A percentile compares a stretch with the other conserved stretches of the same genome.
phyloP scores from a whole-genome alignment of 352 stramenopile genomes.

The Globisporangium uncinulatum region DNA sequence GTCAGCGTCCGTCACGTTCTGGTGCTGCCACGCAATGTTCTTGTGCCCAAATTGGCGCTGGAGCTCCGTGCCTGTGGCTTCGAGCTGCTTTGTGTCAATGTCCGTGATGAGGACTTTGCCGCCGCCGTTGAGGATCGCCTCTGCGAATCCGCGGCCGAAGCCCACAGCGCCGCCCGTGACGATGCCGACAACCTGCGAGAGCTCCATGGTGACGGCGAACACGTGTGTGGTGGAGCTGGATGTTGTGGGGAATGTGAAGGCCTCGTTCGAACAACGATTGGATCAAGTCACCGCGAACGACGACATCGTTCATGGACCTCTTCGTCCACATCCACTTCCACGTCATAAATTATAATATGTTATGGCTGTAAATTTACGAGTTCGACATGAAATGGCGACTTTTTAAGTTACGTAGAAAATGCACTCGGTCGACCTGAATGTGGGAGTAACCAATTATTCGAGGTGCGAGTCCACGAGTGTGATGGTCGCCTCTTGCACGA shows the following conservation, averaged over 20 bases:
- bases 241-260: too few species aligned
- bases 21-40: slow-evolving; percentile 56
- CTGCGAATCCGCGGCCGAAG: slow-evolving; percentile 63
- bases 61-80: slow-evolving; percentile 52
- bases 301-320: too few species aligned
- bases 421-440: too few species aligned
- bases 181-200: slow-evolving; percentile 52
- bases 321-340: too few species aligned
- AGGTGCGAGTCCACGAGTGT: slow-evolving; percentile 50
- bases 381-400: too few species aligned
- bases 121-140: slow-evolving; percentile 38
- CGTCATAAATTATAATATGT: too few species aligned
- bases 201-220: slow-evolving; percentile 34
- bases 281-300: too few species aligned
- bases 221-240: too few species aligned
- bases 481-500: slow-evolving; percentile 29
- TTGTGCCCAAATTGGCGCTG: slow-evolving; percentile 37
- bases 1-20: slow-evolving; percentile 65
- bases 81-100: slow-evolving; percentile 54
- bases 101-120: slow-evolving; percentile 77
- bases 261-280: too few species aligned
- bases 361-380: too few species aligned
- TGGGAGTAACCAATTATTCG: slow-evolving; percentile 17
- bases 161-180: slow-evolving; percentile 63
- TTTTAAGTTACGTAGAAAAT: too few species aligned